phyloP scores from a whole-genome alignment of 2,329 filamentous ascomycete species.

The Aspergillus fumigatus region DNA sequence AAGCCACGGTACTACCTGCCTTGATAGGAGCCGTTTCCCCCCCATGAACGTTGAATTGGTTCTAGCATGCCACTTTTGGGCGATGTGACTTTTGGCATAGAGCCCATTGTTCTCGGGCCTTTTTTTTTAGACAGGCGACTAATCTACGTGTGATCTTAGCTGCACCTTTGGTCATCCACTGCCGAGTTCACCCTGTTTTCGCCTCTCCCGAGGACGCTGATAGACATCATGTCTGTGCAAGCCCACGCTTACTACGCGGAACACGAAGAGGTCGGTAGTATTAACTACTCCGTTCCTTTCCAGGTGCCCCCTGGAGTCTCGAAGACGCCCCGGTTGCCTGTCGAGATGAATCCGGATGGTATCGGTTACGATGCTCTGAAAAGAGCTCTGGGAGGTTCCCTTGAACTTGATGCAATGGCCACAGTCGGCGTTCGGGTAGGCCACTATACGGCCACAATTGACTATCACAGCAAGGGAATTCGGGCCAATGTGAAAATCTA shows the following conservation, averaged over 20 bases:
- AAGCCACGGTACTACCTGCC: slow-evolving; percentile 58
- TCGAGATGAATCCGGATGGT: slow-evolving; percentile 70
- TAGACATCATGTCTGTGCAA: slow-evolving; percentile 75
- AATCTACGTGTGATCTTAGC: slow-evolving; percentile 19
- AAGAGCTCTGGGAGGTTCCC: slow-evolving; percentile 71
- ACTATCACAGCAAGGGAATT: slow-evolving; percentile 67
- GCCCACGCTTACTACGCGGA: slow-evolving; percentile 83
- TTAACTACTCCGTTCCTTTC: slow-evolving; percentile 70
- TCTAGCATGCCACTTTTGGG: slow-evolving; percentile 5
- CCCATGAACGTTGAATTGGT: slow-evolving; percentile 7
- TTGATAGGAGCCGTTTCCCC: slow-evolving; percentile 15
- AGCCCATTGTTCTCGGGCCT: slow-evolving; percentile 21
- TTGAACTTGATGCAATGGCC: slow-evolving; percentile 76
- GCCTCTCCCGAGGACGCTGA: slow-evolving; percentile 65
- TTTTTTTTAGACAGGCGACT: slow-evolving; percentile 6
- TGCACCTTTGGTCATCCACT: slow-evolving; percentile 82
- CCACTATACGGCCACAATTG: slow-evolving; percentile 67
- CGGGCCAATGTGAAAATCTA: slow-evolving; percentile 55
- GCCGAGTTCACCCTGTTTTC: slow-evolving; percentile 80
- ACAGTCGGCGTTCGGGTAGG: slow-evolving; percentile 70
- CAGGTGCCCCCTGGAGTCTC: slow-evolving; percentile 70
- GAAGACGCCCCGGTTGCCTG: slow-evolving; percentile 71
- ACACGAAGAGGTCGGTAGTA: slow-evolving; percentile 70
- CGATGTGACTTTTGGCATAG: slow-evolving; percentile 5
- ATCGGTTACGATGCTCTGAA: slow-evolving; percentile 79